phyloP scores from a whole-genome alignment of 352 stramenopile species.

The Phytophthora litchii region DNA sequence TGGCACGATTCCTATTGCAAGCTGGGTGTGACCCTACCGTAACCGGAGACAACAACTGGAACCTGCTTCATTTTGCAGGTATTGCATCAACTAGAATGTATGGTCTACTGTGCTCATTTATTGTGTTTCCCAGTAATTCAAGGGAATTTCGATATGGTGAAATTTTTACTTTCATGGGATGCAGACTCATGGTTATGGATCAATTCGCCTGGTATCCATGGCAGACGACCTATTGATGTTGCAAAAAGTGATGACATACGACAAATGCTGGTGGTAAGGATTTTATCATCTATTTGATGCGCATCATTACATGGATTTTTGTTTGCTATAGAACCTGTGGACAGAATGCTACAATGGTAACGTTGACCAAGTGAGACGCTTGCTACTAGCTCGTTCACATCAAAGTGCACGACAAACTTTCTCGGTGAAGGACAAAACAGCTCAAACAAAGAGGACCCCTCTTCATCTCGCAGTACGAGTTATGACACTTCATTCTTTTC shows the following conservation, averaged over 20 bases:
- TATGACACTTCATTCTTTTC: not conserved
- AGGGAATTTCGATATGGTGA: constrained; percentile 35
- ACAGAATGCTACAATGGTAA: constrained; percentile 44
- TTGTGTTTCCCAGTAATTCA: constrained; percentile 26
- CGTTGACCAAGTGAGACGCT: constrained; percentile 27
- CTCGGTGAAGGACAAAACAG: constrained; percentile 38
- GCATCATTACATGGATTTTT: not conserved
- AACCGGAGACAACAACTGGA: constrained; percentile 44
- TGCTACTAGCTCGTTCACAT: constrained; percentile 24
- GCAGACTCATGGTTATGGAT: constrained; percentile 40
- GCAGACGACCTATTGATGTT: constrained; percentile 44
- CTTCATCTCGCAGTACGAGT: constrained; percentile 56
- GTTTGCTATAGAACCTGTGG: constrained; percentile 44
- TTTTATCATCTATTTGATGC: not conserved
- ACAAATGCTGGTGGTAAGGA: constrained; percentile 39
- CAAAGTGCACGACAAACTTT: constrained; percentile 1
- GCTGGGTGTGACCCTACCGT: constrained; percentile 34
- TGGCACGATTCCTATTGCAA: constrained; percentile 38
- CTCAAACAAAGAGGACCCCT: constrained; percentile 37
- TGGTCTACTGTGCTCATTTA: not conserved
- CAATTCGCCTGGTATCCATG: constrained; percentile 35
- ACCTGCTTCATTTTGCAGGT: constrained; percentile 53
- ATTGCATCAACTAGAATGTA: not conserved
- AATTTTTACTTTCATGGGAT: constrained; percentile 60
- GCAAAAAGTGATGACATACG: constrained; percentile 34